Base-by-base conservation (phyloP, 164 flowering plant genomes). In the Sextonia rubra region DNA sequence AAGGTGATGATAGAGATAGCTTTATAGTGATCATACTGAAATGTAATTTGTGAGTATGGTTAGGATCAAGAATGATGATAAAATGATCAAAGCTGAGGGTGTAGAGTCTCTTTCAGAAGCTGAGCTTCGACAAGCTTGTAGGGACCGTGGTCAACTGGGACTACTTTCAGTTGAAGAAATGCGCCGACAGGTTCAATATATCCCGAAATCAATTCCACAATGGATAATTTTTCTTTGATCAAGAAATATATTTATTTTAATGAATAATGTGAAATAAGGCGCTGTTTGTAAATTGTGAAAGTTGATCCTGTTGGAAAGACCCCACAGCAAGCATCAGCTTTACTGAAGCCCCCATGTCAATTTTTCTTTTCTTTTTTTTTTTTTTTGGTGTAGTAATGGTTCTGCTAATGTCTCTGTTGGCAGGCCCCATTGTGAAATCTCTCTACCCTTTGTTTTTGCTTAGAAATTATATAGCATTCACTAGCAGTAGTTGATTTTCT, bases 1-100 rank as follows among this genome's bases (percentile, higher is more conserved):
- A 37, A 37, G 44, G 6, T 37, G 44, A 37, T 37, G 44, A 37
- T 37, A 37, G 44, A 37, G 44, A 37, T 37, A 37, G 44, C 44
- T 37, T 37, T 18, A 52, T 27, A 6, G 55, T 27, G 47, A 23
- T 55, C 12, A 37, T 52, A 2, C 17, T 70, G 66, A 66, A 20
- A 47, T 72, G 12, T 32, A n/a, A 17, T 27, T 60, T 72, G 29
- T 64, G n/a, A 30, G 70, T 29, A 64, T 69, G 64, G 47, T 24
- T 66, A 95, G 99, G 86, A 95, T 95, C 49, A 95, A 95, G 85
- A 78, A 86, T 29, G 99, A 95, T 80, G 99, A 95, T 78, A 93
- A 78, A 77, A 74, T 93, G 89, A 95, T 95, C 73, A 92, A 89
- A 81, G 90, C 90, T 0, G 99, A 95, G 80, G 99, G 97, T 61